Base-by-base conservation (phyloP, 1,284 basidiomycete species). In the Ceratorhiza oryzae-sativae region DNA sequence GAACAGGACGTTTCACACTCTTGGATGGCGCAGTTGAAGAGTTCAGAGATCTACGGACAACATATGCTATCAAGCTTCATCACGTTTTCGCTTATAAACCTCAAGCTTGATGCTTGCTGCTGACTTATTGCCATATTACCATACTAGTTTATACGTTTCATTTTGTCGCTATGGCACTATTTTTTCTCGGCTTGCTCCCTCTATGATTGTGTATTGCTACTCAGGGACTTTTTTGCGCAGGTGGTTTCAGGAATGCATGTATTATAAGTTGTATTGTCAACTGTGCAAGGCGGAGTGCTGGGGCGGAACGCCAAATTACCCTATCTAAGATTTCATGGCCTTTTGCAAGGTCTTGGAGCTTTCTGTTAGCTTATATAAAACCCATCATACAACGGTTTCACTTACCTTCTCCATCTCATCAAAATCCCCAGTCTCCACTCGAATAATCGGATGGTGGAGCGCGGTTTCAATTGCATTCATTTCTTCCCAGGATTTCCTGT, bases 321-420 rank as follows among this genome's bases (percentile, higher is more conserved):
- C 58, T 4, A 25, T 36, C 30, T 30, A n/a, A 49, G 67, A 58
- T 25, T 71, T 71, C 67, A 71, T 71, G 20, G 67, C 67, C 18
- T 71, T 71, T 71, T 71, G 67, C 13, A 71, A 46, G 18, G 67
- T 71, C 67, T 71, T 45, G 34, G 23, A 18, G 39, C 36, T 27
- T 18, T 12, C 10, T 15, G 8, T 60, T 27, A 60, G 39, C 20
- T 27, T 45, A n/a, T 13, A 2, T 45, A 36, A 45, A n/a, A 25
- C 13, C 41, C 18, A 55, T 18, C 32, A n/a, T 15, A 9, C 6
- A n/a, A n/a, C 23, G 5, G 15, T 48, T 9, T 41, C 13, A 63
- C 79, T 61, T 48, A 93, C 93, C 83, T 91, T 86, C 79, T 96
- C 94, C 94, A 96, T 96, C 77, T 87, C 88, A 79, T 96, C 94